phyloP scores from a whole-genome alignment of 768 basidiomycete species.

The Mycena sanguinolenta region DNA sequence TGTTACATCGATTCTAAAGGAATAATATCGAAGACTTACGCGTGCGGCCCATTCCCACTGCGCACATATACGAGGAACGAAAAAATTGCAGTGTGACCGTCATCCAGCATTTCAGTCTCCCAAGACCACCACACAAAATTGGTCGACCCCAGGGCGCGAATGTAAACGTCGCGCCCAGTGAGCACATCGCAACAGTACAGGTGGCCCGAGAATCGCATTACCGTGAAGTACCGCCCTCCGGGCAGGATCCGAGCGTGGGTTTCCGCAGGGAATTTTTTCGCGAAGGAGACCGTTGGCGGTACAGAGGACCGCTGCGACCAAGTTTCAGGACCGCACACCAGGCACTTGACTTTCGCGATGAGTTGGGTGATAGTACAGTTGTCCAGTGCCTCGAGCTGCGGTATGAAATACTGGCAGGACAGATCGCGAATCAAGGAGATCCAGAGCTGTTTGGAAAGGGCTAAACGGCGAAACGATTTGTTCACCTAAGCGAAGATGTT shows the following conservation, averaged over 20 bases:
- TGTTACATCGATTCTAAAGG: no score
- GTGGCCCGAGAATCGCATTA: background rate
- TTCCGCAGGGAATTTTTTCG: no score
- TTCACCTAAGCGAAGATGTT: background rate
- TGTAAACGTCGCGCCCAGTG: background rate
- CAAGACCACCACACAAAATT: background rate
- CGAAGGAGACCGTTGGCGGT: no score
- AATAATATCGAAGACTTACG: background rate
- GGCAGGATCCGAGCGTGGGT: no score
- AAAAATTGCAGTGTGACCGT: background rate
- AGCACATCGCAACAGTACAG: background rate
- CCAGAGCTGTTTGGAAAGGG: slow-evolving; percentile 7
- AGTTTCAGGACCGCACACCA: no score
- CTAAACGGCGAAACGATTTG: background rate
- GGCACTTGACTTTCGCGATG: no score
- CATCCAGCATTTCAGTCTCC: background rate
- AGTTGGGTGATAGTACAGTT: background rate
- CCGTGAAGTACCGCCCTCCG: background rate
- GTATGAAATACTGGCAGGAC: background rate
- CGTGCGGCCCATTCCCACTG: no score
- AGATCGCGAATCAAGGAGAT: background rate
- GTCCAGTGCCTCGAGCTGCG: background rate
- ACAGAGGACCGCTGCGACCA: background rate
- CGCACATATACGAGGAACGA: no score
- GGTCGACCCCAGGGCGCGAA: no score